Evolutionary conservation across 1,284 basidiomycete species (phyloP), one percentile per base, ranked within the genome.

Genomic region (Hymenochaete sp.): DNA sequence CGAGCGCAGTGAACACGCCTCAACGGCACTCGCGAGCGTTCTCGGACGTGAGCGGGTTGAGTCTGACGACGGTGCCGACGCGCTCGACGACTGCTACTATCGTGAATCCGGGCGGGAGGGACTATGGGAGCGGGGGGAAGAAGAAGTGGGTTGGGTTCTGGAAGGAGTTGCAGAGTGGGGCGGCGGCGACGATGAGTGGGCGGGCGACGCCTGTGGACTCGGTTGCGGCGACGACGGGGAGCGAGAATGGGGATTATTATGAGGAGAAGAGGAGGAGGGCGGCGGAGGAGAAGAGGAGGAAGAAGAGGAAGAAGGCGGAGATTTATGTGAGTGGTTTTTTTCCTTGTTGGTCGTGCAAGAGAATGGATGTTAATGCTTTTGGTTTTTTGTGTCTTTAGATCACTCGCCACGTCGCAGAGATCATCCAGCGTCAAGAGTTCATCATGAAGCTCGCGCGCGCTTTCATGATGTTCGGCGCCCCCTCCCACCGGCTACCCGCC

Each of bases 381-480:
- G n/a, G n/a, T n/a, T n/a, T n/a, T n/a, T n/a, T n/a, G n/a, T n/a
- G n/a, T n/a, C n/a, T n/a, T n/a, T n/a, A n/a, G n/a, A 44, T 93
- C 53, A 92, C 91, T 29, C 84, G 83, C 55, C 91, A 93, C 57
- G 85, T 93, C 16, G 90, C 90, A 2, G 82, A 85, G 47, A 84
- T 93, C 53, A 71, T 93, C 38, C 79, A 83, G 56, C 75, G 93
- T 14, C 90, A 95, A 61, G 85, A 93, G 53, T 95, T 95, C 65
- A 72, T 96, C 49, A 67, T 93, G 60, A 95, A 95, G 68, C 75
- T 95, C 31, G 77, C 85, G 13, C 76, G 91, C 37, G 82, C 89
- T 6, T 77, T 96, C 70, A 93, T 95, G 89, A 93, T 93, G 89
- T 95, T 93, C 55, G 90, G 90, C 31, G 87, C 82, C 2, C 91